Base-by-base conservation (phyloP, 2,329 filamentous ascomycete species). In the Neonectria coccinea region DNA sequence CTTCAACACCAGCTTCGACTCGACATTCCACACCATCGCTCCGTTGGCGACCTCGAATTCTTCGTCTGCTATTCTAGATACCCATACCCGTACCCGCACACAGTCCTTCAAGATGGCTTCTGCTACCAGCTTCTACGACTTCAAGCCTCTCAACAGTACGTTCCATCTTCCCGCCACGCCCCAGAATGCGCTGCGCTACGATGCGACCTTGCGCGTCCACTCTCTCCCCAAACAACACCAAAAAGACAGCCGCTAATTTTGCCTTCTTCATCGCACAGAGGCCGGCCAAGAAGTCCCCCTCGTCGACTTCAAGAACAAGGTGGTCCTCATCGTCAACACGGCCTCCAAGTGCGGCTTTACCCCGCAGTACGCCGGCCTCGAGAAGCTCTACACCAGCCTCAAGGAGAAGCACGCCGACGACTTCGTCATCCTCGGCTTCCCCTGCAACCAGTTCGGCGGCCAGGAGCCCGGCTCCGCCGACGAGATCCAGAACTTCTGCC, bases 331-430 rank as follows among this genome's bases (percentile, higher is more conserved):
- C 75, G 94, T 99, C 83, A 99, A 99, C 89, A 97, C 95, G 1
- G 96, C 96, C 73, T 97, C 93, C 79, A 97, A 98, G 85, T 99
- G 96, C 85, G 95, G 96, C 79, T 98, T 98, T 88, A 98, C 96
- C 3, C 94, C 94, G 12, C 96, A 99, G 82, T 97, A 96, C 82
- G 90, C 88, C 68, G 93, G 92, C 33, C 92, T 99, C 56, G 94
- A 99, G 84, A 91, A 88, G 76, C 88, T 99, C 69, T 97, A 97
- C 88, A 92, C 97, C 80, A 81, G 84, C 62, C 75, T 97, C 77
- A 89, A 88, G 73, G 84, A 84, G 70, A 85, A 88, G 75, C 84
- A 97, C 84, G 86, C 80, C 33, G 89, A 93, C 70, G 86, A 94
- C 76, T 96, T 99, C 79, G 85, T 89, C 75, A 89, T 99, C 82